Base-by-base conservation (phyloP, 768 basidiomycete species). In the Cantharellus anzutake region DNA sequence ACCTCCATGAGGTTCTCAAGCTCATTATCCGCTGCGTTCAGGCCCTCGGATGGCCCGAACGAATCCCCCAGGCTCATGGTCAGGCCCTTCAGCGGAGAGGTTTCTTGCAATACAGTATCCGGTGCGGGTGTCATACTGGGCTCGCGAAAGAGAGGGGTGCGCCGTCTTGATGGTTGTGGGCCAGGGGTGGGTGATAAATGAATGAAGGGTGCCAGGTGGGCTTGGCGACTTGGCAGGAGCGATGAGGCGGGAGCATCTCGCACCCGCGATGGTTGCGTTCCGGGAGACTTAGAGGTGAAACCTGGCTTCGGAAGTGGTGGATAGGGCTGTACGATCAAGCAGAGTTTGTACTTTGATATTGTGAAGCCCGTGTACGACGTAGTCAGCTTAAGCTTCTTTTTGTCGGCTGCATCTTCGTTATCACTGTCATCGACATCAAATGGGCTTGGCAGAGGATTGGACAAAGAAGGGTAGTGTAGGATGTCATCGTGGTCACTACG, bases 251-350 rank as follows among this genome's bases (percentile, higher is more conserved):
- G 14, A 7, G 11, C 11, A 7, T 55, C 14, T 55, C 52, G 52
- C 14, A 37, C 52, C 44, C 44, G 44, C 35, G 35, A 37, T 11
- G 38, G 52, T 37, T 7, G 38, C 7, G 52, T 14, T 11, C 7
- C 35, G 35, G 52, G 7, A 7, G 11, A 37, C 35, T 11, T 55
- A 11, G 52, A 37, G 14, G 11, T 29, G 29, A 29, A 48, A 11
- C 29, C 11, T 7, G 35, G 11, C 7, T 37, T 11, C 7, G 52
- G n/a, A 11, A 55, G 52, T 7, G 52, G 11, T 14, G 84, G 82
- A 75, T 80, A 87, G 14, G 88, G 89, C 67, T 91, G 88, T 14
- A 89, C 80, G 34, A 91, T 82, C 41, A 91, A 76, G 66, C 84
- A 87, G 16, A 91, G 75, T 68, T 84, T 87, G 59, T 80, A 78